Evolutionary conservation across 2,329 filamentous ascomycete species (phyloP).

Genomic region (Dendryphion nanum): DNA sequence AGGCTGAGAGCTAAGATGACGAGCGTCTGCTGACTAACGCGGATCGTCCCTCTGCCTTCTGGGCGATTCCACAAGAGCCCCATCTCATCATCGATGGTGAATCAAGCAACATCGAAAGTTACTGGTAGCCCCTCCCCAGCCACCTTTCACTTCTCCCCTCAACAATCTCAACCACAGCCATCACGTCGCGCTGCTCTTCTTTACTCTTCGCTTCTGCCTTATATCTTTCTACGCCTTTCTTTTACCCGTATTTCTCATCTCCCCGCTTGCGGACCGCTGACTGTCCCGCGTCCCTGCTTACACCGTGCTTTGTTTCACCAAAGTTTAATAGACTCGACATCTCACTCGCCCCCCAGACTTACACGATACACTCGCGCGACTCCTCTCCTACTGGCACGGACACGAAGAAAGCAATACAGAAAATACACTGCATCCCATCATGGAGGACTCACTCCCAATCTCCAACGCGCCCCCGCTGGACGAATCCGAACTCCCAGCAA

Average conservation of each 20-base stretch:
- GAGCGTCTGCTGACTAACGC: too few relatives aligned
- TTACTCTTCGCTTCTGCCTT: slow-evolving; percentile 13
- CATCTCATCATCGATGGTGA: not conserved
- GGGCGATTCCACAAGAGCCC: too few relatives aligned
- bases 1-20: too few relatives aligned
- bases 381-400: not conserved
- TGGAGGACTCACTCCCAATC: slow-evolving; percentile 31
- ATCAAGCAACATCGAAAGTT: not conserved
- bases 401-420: not conserved
- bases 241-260: slow-evolving; percentile 8
- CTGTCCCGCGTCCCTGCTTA: slow-evolving; percentile 2
- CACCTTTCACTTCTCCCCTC: not conserved
- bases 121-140: not conserved
- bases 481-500: slow-evolving; percentile 25
- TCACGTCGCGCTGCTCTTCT: slow-evolving; percentile 1
- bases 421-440: slow-evolving; percentile 4
- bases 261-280: slow-evolving; percentile 9
- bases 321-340: slow-evolving; percentile 5
- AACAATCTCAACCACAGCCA: not conserved
- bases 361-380: slow-evolving; percentile 5
- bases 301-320: slow-evolving; percentile 13
- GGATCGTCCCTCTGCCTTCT: too few relatives aligned
- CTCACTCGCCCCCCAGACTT: slow-evolving; percentile 1
- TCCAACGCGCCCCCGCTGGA: slow-evolving; percentile 29
- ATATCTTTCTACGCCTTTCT: slow-evolving; percentile 10